Conservation (phyloP, 208 protist genomes). For the Trichomonas gallinae region DNA sequence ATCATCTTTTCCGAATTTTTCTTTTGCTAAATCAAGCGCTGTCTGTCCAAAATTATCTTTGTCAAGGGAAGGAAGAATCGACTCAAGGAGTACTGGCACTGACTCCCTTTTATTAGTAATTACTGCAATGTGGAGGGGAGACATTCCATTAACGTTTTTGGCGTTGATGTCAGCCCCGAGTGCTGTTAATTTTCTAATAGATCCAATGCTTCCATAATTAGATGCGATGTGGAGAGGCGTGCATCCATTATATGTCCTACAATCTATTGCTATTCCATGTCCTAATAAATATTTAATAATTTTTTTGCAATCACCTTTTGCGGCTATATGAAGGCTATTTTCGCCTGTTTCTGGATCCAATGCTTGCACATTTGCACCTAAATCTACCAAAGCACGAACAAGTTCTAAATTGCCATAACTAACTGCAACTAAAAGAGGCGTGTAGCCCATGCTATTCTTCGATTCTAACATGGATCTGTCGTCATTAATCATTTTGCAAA, state of each 20-base stretch:
- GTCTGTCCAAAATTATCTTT: neutral
- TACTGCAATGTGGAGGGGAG: neutral
- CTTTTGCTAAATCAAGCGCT: neutral
- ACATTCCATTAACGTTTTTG: neutral
- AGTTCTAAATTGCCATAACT: neutral
- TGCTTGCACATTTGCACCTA: neutral
- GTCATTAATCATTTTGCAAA: neutral
- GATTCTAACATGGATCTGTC: neutral
- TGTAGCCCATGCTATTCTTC: neutral
- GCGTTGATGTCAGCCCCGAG: neutral
- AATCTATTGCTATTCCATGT: neutral
- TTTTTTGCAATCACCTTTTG: neutral
- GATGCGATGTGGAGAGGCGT: neutral
- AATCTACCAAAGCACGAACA: neutral
- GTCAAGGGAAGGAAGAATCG: neutral
- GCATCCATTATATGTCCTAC: neutral
- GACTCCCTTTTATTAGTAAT: neutral
- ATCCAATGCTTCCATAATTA: neutral
- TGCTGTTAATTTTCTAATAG: neutral
- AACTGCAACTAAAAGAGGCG: neutral
- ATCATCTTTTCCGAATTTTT: neutral
- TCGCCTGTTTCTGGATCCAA: neutral
- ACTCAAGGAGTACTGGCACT: neutral
- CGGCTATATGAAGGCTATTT: neutral
- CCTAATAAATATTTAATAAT: neutral